These are phyloP conservation scores for Sistotremastrum suecicum DNA, from an alignment of 768 basidiomycete genomes.

Conservation along the genomic window DNA sequence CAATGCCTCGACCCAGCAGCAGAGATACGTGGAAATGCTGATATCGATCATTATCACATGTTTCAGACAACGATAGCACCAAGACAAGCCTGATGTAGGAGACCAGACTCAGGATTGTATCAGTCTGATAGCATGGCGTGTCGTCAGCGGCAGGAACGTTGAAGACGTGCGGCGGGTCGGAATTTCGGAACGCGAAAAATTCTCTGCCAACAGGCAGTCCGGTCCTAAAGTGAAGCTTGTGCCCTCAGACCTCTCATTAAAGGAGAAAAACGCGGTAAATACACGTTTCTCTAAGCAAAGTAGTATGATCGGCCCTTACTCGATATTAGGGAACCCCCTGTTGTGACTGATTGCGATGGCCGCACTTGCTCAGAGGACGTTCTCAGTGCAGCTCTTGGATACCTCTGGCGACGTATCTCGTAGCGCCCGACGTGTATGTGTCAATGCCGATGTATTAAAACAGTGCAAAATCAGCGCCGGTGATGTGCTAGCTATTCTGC, in stretches of 20 bases:
- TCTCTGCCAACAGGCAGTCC: too few species aligned
- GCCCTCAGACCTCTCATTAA: too few species aligned
- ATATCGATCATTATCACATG: too few species aligned
- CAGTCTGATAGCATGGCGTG: too few species aligned
- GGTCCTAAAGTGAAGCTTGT: too few species aligned
- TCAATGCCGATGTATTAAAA: constrained; percentile 51
- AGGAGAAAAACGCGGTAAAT: background rate
- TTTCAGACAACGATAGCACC: too few species aligned
- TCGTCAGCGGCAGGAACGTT: too few species aligned
- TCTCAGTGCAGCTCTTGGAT: constrained; percentile 14
- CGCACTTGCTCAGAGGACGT: constrained; percentile 11
- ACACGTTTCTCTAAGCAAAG: background rate
- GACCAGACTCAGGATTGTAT: too few species aligned
- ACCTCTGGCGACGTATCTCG: constrained; percentile 23
- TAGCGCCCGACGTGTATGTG: constrained; percentile 44
- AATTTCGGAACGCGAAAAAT: too few species aligned
- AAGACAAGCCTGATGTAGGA: too few species aligned
- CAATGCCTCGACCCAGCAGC: too few species aligned
- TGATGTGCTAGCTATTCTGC: constrained; percentile 47
- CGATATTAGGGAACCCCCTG: background rate
- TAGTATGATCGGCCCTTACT: background rate
- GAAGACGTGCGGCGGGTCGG: background rate
- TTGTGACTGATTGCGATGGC: constrained; percentile 14
- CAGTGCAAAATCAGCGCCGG: constrained; percentile 49
- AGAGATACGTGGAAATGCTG: too few species aligned